phyloP scores from a whole-genome alignment of 2,329 filamentous ascomycete species.

The Aspergillus carbonarius region DNA sequence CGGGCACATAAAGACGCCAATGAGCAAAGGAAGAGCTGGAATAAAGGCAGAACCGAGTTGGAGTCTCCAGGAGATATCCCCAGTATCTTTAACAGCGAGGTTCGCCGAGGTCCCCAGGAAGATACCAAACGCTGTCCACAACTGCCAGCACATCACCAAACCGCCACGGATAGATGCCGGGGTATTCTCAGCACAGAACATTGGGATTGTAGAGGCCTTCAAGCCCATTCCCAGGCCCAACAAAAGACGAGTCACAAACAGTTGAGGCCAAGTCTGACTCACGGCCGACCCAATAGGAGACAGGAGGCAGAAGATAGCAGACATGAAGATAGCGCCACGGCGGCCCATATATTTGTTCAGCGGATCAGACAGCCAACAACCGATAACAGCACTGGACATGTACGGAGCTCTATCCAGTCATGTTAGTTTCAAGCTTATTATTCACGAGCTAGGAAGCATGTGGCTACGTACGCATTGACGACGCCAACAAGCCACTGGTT shows the following conservation, averaged over 20 bases:
- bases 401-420: conserved; percentile 46
- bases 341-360: conserved; percentile 60
- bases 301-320: conserved; percentile 64
- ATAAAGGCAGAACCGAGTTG: conserved; percentile 66
- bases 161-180: conserved; percentile 57
- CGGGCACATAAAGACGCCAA: conserved; percentile 61
- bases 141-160: conserved; percentile 57
- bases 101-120: conserved; percentile 67
- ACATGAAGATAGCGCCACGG: conserved; percentile 64
- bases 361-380: conserved; percentile 68
- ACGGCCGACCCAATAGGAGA: conserved; percentile 67
- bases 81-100: conserved; percentile 60
- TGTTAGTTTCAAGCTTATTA: conserved; percentile 1
- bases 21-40: conserved; percentile 60
- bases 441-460: conserved; percentile 28
- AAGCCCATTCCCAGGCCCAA: conserved; percentile 63
- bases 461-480: conserved; percentile 53
- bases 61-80: conserved; percentile 62
- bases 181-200: conserved; percentile 57
- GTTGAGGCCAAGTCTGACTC: conserved; percentile 59
- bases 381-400: conserved; percentile 53
- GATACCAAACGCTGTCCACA: conserved; percentile 62
- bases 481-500: conserved; percentile 65
- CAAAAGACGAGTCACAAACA: conserved; percentile 57
- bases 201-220: conserved; percentile 57